A percentile compares a stretch with the other conserved stretches of the same genome.
These are phyloP conservation scores for Bisporella sp. DNA, from an alignment of 2,329 filamentous ascomycete species.

Conservation along the genomic window DNA sequence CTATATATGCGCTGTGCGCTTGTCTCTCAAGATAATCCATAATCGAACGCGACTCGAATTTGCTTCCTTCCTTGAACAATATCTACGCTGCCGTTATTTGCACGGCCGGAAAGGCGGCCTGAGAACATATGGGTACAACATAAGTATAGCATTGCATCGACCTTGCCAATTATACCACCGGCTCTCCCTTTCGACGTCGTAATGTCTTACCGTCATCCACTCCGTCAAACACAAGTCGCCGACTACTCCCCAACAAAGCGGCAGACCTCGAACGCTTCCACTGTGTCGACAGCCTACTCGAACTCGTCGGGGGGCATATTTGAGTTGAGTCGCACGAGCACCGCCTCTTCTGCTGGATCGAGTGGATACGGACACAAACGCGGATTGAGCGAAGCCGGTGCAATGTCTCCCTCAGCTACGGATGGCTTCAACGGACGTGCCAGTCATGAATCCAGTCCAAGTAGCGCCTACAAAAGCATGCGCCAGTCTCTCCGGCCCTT, in stretches of 20 bases:
- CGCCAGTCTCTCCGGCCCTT: conserved; percentile 73
- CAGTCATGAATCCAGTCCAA: conserved; percentile 39
- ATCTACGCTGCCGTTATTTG: no score
- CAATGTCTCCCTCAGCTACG: conserved; percentile 43
- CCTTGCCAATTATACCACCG: no score
- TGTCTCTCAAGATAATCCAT: no score
- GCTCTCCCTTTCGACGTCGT: conserved; percentile 14
- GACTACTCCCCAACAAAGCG: conserved; percentile 41
- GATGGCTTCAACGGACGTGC: conserved; percentile 37
- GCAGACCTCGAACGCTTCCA: conserved; percentile 64
- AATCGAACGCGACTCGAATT: no score
- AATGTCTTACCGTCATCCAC: conserved; percentile 53
- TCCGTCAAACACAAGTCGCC: conserved; percentile 48
- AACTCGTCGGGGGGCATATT: conserved; percentile 35
- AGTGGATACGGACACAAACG: conserved; percentile 61
- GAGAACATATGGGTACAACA: no score
- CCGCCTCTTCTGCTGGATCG: conserved; percentile 66
- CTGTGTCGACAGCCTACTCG: conserved; percentile 63
- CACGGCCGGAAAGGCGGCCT: not conserved
- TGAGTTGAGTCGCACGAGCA: conserved; percentile 58
- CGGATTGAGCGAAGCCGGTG: conserved; percentile 66
- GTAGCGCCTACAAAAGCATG: conserved; percentile 62
- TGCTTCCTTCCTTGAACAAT: no score
- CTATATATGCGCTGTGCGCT: no score
- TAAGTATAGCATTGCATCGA: no score